Evolutionary conservation across 495 filamentous ascomycete species (phyloP), one percentile per base, ranked within the genome.

Genomic region (Cudoniella acicularis): DNA sequence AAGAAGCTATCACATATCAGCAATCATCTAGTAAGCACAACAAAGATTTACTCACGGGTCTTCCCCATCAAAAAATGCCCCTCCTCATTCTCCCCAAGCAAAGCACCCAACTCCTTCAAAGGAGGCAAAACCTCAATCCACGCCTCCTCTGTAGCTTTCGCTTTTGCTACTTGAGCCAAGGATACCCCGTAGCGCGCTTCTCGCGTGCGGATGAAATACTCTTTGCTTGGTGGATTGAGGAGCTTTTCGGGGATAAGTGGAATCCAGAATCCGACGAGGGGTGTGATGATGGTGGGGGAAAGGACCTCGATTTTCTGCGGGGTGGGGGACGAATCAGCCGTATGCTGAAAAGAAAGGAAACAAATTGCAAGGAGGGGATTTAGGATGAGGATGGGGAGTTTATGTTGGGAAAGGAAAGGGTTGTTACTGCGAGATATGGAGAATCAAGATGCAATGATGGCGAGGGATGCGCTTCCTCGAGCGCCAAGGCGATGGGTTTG

Each of bases 361-460:
- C n/a, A n/a, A n/a, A n/a, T n/a, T n/a, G n/a, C n/a, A n/a, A n/a
- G n/a, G n/a, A n/a, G n/a, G n/a, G n/a, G n/a, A n/a, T n/a, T n/a
- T n/a, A n/a, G n/a, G n/a, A n/a, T n/a, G n/a, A n/a, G n/a, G n/a
- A n/a, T n/a, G n/a, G n/a, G n/a, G n/a, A n/a, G n/a, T n/a, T n/a
- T n/a, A n/a, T n/a, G n/a, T n/a, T n/a, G n/a, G n/a, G n/a, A n/a
- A n/a, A n/a, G n/a, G n/a, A n/a, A n/a, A n/a, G n/a, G n/a, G n/a
- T n/a, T n/a, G n/a, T n/a, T n/a, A n/a, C n/a, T 3, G 64, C 9
- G 0, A 78, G 63, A 3, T 73, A 54, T 0, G 74, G 75, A 9
- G 75, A 74, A 69, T 83, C 76, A 3, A 86, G 65, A 55, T 74
- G 75, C 3, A 86, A 55, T 0, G 76, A 68, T 0, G 84, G 84